Percentiles rank a stretch among this genome's conserved stretches.
Conservation (phyloP, 108 stramenopile genomes). For the Nitzschia sp. region DNA sequence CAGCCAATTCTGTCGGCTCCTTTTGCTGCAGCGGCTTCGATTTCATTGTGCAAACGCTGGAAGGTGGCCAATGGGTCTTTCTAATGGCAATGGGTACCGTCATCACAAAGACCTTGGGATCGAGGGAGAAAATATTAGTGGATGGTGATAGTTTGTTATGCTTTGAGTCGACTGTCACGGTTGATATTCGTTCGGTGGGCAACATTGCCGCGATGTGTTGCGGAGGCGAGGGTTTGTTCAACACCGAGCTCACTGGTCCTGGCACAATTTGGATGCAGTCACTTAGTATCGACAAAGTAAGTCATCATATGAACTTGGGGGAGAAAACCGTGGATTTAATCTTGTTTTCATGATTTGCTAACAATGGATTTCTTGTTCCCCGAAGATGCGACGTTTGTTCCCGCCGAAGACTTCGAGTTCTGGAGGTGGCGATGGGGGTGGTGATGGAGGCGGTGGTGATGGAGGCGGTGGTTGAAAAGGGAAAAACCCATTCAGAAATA, state of each 20-base stretch:
- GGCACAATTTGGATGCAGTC: constrained; percentile 58
- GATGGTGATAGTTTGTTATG: constrained; percentile 51
- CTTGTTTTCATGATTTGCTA: not conserved
- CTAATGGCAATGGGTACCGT: constrained; percentile 67
- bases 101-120: constrained; percentile 35
- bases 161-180: constrained; percentile 45
- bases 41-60: constrained; percentile 55
- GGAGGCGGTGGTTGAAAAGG: constrained; percentile 5
- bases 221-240: constrained; percentile 59
- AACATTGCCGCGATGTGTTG: constrained; percentile 50
- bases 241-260: constrained; percentile 49
- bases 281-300: constrained; percentile 50
- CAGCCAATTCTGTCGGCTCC: constrained; percentile 27
- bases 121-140: constrained; percentile 46
- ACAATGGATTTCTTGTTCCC: not conserved
- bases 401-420: constrained; percentile 32
- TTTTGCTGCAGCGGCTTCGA: constrained; percentile 59
- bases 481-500: too few relatives aligned
- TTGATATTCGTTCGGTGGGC: constrained; percentile 52
- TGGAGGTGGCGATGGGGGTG: constrained; percentile 8
- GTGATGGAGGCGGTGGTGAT: constrained; percentile 18
- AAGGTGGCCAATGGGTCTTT: constrained; percentile 54
- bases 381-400: constrained; percentile 46
- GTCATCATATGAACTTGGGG: not conserved
- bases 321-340: not conserved